Evolutionary conservation across 2,329 filamentous ascomycete genomes (phyloP).

Genomic region (Apiospora aurea): DNA sequence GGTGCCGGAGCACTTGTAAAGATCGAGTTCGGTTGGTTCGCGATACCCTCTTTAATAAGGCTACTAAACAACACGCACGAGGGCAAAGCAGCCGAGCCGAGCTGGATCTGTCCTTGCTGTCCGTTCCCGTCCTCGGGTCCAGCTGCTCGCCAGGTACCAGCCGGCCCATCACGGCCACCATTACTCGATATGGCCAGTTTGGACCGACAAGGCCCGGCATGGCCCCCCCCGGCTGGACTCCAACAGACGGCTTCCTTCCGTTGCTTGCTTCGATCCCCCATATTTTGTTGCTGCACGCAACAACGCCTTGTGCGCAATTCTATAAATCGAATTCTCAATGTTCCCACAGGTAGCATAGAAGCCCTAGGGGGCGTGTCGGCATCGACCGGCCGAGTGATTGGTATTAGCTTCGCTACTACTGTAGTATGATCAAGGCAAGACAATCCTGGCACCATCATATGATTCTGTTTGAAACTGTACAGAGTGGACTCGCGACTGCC

Average conservation of each 20-base stretch:
- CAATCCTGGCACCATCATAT: background rate
- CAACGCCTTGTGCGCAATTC: background rate
- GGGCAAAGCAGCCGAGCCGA: background rate
- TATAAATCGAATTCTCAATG: conserved; percentile 1
- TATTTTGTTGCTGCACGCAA: background rate
- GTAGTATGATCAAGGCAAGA: conserved; percentile 10
- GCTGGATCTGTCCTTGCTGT: conserved; percentile 26
- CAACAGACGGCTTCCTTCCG: conserved; percentile 3
- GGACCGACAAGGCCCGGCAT: background rate
- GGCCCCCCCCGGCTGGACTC: background rate
- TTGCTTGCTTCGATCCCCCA: conserved; percentile 16
- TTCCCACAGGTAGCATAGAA: background rate
- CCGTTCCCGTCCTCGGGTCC: conserved; percentile 28
- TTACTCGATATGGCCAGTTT: conserved; percentile 19
- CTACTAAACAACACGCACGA: conserved; percentile 7
- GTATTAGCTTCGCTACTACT: background rate
- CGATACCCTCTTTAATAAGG: conserved; percentile 19
- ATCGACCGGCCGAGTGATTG: conserved; percentile 12
- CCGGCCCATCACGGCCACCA: conserved; percentile 8
- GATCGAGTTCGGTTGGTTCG: background rate
- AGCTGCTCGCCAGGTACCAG: conserved; percentile 2
- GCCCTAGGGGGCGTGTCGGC: background rate
- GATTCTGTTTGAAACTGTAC: background rate
- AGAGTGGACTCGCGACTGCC: background rate
- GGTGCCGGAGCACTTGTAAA: background rate